Base-by-base conservation (phyloP, 345 rosid species). In the Boechera retrofracta region DNA sequence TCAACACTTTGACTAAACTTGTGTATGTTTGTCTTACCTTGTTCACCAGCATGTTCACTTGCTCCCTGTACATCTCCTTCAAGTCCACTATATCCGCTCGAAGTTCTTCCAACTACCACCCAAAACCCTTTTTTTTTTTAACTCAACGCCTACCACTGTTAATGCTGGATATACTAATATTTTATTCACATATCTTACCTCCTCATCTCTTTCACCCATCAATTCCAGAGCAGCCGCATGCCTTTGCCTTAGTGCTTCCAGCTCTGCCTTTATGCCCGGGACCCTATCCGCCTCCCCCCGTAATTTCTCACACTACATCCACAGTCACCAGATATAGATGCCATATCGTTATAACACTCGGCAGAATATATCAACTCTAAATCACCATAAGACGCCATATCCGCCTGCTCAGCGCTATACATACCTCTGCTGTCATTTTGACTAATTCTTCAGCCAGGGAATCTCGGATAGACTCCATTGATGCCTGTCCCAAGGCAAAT, bases 51-150 rank as follows among this genome's bases (percentile, higher is more conserved):
- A 96, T 71, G 89, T 89, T 90, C 64, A 93, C 98, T 89, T 96
- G 99, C 87, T 96, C 99, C 85, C 95, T 91, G 81, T 96, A 96
- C 99, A 96, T 96, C 83, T 96, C 99, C 86, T 96, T 96, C 89
- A 96, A 82, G 85, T 96, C 99, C 51, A 88, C 85, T 77, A 96
- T 89, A 85, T 96, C 99, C 7, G 90, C 92, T 10, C 97, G 89
- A 41, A 96, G 98, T 84, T 96, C 99, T 86, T 96, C 99, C 97
- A 96, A 80, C 98, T 96, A 79, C 81, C 71, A 83, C 69, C 69
- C 72, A 81, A 68, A 79, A 10, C 62, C 62, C 41, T 52, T 62
- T 51, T 49, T 10, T 18, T 56, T 29, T 49, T 7, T 7, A 51
- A 66, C 35, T 29, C 57, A 21, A 70, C 44, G 58, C 71, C 64